phyloP scores from a whole-genome alignment of 345 rosid genomes.

The Eucalyptus shirleyi region DNA sequence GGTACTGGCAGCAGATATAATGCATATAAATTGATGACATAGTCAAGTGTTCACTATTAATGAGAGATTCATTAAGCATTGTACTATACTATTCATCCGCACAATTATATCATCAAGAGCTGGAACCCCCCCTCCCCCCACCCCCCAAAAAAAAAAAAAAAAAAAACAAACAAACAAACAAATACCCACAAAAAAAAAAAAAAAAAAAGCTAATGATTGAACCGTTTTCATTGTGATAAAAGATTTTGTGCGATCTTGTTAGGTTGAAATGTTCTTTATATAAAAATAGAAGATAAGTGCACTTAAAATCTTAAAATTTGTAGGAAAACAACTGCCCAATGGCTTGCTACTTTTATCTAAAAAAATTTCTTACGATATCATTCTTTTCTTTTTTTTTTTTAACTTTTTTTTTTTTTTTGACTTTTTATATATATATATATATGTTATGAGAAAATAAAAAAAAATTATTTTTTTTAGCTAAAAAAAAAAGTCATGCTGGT shows the following conservation, averaged over 20 bases:
- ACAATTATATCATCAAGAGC: not conserved
- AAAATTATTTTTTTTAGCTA: no score
- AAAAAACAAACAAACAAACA: no score
- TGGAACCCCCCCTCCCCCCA: not conserved
- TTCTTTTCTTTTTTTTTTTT: not conserved
- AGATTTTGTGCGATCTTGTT: no score
- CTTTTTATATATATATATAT: no score
- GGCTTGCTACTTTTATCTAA: not conserved
- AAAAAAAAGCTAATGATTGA: not conserved
- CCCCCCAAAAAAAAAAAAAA: no score
- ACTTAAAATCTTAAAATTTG: not conserved
- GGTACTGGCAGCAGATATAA: not conserved
- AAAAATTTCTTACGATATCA: not conserved
- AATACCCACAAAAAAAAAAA: no score
- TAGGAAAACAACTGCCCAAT: fast-evolving
- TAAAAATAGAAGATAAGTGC: not conserved
- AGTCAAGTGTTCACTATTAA: not conserved
- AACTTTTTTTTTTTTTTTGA: not conserved
- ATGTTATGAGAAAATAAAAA: not conserved
- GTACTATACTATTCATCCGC: not conserved
- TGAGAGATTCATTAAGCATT: not conserved
- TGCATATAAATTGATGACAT: not conserved
- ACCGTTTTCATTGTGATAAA: not conserved
- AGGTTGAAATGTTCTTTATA: not conserved
- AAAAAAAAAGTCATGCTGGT: not conserved